phyloP scores from a whole-genome alignment of 2,329 filamentous ascomycete genomes.

The Aspergillus tamarii region DNA sequence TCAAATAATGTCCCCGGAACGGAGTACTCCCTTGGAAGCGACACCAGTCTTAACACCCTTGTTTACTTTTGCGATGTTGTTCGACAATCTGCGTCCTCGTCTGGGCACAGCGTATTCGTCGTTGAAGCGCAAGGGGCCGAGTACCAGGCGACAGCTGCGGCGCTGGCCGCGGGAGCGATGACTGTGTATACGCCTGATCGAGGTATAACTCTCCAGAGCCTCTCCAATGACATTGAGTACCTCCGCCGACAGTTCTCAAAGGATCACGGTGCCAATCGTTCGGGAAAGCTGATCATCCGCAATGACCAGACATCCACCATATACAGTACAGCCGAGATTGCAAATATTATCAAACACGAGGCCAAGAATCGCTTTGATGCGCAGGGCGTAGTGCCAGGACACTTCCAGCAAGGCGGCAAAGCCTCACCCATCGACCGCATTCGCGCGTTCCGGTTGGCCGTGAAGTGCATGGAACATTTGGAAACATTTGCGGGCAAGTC shows the following conservation, averaged over 20 bases:
- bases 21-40: constrained; percentile 94
- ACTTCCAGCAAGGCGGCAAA: constrained; percentile 90
- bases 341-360: constrained; percentile 91
- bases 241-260: constrained; percentile 80
- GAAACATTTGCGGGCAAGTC: constrained; percentile 72
- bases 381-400: constrained; percentile 84
- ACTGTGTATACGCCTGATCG: constrained; percentile 98
- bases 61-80: constrained; percentile 97
- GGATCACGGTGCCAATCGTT: constrained; percentile 83
- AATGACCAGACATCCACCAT: constrained; percentile 91
- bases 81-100: constrained; percentile 93
- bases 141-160: constrained; percentile 50
- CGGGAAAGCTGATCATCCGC: constrained; percentile 87
- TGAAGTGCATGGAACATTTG: constrained; percentile 90
- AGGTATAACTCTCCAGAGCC: constrained; percentile 88
- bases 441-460: constrained; percentile 86
- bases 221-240: constrained; percentile 84
- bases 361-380: constrained; percentile 88
- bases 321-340: constrained; percentile 89
- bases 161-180: constrained; percentile 86
- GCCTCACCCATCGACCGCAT: constrained; percentile 95
- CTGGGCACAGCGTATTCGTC: constrained; percentile 90
- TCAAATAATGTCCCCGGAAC: constrained; percentile 98
- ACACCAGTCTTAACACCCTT: constrained; percentile 94
- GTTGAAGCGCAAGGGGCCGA: constrained; percentile 96